Base-by-base conservation (phyloP, 2,329 filamentous ascomycete species). In the Apiospora arundinis region DNA sequence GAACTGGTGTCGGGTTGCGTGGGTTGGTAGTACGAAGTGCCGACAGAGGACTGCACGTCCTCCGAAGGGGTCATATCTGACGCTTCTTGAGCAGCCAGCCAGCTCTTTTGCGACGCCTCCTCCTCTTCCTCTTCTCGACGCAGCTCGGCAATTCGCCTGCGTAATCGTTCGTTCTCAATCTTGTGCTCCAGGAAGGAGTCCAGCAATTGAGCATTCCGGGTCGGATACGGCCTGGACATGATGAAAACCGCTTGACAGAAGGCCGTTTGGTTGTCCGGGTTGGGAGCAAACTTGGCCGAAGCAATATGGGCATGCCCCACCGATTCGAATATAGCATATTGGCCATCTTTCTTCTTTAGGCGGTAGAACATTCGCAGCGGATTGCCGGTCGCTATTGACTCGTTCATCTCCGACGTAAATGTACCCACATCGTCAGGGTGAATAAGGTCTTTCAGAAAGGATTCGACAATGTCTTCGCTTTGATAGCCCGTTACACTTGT, bases 151-250 rank as follows among this genome's bases (percentile, higher is more conserved):
- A 98, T 97, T 60, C 94, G 91, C 76, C 94, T 92, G 77, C 90
- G 91, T 67, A 98, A 83, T 5, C 95, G 90, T 83, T 97, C 95
- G 77, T 98, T 97, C 81, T 98, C 95, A 70, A 97, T 95, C 82
- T 98, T 98, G 84, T 98, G 95, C 80, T 98, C 95, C 40, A 98
- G 86, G 77, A 98, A 98, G 0, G 95, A 97, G 82, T 98, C 95
- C 25, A 98, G 86, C 14, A 98, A 86, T 4, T 89, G 90, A 0
- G 94, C 92, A 78, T 95, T 97, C 82, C 93, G 95, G 42, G 93
- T 97, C 6, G 94, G 95, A 80, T 98, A 97, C 1, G 93, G 93
- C 25, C 95, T 89, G 11, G 94, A 91, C 91, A 97, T 95, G 86
- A 98, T 93, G 80, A 98, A 98, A 76, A 98, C 94, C 48, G 95